Evolutionary conservation across 2,329 filamentous ascomycete species (phyloP).

Genomic region (Coniochaeta pulveracea): DNA sequence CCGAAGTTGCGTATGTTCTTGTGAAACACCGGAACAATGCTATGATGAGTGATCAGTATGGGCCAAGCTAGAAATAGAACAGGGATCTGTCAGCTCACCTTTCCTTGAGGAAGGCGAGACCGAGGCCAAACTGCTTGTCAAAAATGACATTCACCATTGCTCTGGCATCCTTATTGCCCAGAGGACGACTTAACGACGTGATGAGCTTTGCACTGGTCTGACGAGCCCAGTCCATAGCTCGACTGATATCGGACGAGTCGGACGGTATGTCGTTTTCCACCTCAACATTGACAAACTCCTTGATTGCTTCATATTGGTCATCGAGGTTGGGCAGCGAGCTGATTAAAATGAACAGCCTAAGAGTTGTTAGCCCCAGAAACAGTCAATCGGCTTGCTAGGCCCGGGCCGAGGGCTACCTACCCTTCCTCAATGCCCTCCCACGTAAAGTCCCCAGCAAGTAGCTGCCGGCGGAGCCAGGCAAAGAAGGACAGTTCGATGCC

Average conservation of each 20-base stretch:
- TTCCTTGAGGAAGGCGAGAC: constrained; percentile 1
- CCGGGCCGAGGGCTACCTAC: too few relatives aligned
- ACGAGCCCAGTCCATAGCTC: not conserved
- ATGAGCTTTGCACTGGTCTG: not conserved
- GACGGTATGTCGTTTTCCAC: not conserved
- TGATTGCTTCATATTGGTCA: not conserved
- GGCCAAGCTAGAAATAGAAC: not conserved
- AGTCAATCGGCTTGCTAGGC: too few relatives aligned
- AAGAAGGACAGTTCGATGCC: not conserved
- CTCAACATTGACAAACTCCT: not conserved
- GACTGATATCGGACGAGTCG: not conserved
- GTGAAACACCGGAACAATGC: not conserved
- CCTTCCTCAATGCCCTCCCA: not conserved
- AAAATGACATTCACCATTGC: not conserved
- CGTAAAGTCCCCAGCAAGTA: not conserved
- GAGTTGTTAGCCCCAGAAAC: not conserved
- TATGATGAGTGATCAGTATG: too few relatives aligned
- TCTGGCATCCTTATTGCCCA: not conserved
- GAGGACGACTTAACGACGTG: not conserved
- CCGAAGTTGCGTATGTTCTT: not conserved
- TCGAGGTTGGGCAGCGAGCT: not conserved
- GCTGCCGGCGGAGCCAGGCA: not conserved
- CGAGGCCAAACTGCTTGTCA: not conserved
- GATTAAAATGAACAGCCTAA: not conserved
- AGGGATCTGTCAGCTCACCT: too few relatives aligned